Conservation (phyloP, 1,284 basidiomycete genomes). For the Rhodotorula sp. region DNA sequence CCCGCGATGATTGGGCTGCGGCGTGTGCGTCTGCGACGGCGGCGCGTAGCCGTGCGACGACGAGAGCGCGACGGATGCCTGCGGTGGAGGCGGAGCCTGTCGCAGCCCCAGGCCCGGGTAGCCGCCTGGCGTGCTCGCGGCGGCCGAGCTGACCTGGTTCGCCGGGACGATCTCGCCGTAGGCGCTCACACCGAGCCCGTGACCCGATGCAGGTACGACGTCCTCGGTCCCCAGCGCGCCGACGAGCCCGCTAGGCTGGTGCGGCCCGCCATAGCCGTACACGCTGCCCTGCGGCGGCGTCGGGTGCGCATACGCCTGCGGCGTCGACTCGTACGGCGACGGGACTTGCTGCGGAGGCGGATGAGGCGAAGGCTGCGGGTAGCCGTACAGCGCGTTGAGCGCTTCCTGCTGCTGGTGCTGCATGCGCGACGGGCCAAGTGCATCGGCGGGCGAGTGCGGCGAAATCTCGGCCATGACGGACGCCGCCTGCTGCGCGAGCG, state of each 20-base stretch:
- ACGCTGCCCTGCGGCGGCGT: not conserved
- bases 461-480: slow-evolving; percentile 6
- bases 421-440: not conserved
- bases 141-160: not conserved
- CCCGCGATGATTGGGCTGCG: no score
- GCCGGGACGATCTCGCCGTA: slow-evolving; percentile 12
- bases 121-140: not conserved
- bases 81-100: not conserved
- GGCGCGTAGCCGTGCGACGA: not conserved
- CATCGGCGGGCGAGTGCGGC: slow-evolving; percentile 7
- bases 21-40: not conserved
- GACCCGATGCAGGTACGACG: slow-evolving; percentile 10
- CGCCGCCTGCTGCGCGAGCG: slow-evolving; percentile 2
- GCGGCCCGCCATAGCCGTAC: not conserved
- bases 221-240: slow-evolving; percentile 3
- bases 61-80: not conserved
- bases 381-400: not conserved
- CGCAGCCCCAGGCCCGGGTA: not conserved
- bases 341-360: not conserved
- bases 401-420: slow-evolving; percentile 7
- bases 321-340: not conserved
- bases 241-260: slow-evolving; percentile 12
- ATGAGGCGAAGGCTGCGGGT: not conserved
- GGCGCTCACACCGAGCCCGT: slow-evolving; percentile 10
- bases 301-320: not conserved